Evolutionary conservation across 139 green algal genomes (phyloP).

Genomic region (Coelastrella sp.): DNA sequence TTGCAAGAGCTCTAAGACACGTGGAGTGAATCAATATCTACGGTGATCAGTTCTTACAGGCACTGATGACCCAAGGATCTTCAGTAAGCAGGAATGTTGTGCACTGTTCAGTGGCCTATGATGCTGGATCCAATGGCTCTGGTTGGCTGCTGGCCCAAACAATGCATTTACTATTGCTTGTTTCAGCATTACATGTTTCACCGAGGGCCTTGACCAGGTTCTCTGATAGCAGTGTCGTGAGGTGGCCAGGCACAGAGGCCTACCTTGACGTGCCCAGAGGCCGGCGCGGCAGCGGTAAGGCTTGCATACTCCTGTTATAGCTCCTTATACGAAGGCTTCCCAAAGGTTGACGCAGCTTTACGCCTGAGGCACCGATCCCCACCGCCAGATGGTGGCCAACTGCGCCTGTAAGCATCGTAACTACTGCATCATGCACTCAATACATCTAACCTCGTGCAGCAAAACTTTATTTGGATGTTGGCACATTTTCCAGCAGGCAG

Average conservation of each 20-base stretch:
- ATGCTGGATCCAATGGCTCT: neutral
- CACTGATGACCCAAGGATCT: neutral
- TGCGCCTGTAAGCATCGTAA: neutral
- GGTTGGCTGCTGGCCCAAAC: neutral
- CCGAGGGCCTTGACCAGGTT: too few species aligned
- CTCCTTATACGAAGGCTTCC: too few species aligned
- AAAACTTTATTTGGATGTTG: too few species aligned
- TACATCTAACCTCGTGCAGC: neutral
- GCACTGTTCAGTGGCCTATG: neutral
- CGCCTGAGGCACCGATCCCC: neutral
- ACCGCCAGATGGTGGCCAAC: neutral
- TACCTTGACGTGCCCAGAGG: neutral
- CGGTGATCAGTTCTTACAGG: neutral
- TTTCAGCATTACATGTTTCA: too few species aligned
- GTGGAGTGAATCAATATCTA: neutral
- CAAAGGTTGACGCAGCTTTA: neutral
- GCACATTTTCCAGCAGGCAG: too few species aligned
- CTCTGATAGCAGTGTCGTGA: neutral
- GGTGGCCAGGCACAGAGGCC: neutral
- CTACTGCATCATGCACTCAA: neutral
- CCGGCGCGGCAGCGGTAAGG: too few species aligned
- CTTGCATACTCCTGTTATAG: too few species aligned
- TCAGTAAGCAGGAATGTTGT: neutral
- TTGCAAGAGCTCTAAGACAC: too few species aligned
- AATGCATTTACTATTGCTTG: too few species aligned